Evolutionary conservation across 108 stramenopile genomes (phyloP).

Genomic region (Hondaea fermentalgiana): DNA sequence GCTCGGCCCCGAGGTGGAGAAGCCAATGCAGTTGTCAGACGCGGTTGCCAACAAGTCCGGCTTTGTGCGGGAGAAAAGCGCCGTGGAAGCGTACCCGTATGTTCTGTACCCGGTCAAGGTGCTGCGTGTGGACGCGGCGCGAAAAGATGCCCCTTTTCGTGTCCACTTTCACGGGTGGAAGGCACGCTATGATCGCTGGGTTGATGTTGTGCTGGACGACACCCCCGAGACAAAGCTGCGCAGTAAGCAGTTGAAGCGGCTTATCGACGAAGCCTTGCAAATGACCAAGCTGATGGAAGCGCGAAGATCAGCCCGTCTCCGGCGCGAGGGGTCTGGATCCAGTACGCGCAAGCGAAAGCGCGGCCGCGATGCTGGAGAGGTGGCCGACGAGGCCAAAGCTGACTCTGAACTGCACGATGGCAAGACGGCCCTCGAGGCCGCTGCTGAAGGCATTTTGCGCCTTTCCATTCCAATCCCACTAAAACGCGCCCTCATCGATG

Average conservation of each 20-base stretch:
- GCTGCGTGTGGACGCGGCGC: background rate
- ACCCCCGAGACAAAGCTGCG: no score
- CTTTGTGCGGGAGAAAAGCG: background rate
- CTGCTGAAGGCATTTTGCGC: background rate
- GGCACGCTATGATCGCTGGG: background rate
- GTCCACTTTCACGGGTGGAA: conserved; percentile 14
- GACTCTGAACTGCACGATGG: background rate
- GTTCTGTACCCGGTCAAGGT: background rate
- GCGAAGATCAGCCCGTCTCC: background rate
- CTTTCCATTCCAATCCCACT: background rate
- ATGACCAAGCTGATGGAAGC: background rate
- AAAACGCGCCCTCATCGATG: background rate
- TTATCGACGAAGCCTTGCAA: background rate
- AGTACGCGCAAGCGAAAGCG: background rate
- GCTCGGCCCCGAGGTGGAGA: background rate
- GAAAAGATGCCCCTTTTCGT: background rate
- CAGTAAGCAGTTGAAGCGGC: background rate
- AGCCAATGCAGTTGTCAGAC: background rate
- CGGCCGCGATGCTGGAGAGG: background rate
- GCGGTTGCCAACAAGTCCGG: background rate
- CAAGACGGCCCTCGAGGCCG: background rate
- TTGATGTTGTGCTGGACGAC: background rate
- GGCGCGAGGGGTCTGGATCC: background rate
- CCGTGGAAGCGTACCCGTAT: background rate
- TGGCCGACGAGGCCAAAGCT: background rate